Conservation (phyloP, 164 flowering plant genomes). For the Stephania japonica region DNA sequence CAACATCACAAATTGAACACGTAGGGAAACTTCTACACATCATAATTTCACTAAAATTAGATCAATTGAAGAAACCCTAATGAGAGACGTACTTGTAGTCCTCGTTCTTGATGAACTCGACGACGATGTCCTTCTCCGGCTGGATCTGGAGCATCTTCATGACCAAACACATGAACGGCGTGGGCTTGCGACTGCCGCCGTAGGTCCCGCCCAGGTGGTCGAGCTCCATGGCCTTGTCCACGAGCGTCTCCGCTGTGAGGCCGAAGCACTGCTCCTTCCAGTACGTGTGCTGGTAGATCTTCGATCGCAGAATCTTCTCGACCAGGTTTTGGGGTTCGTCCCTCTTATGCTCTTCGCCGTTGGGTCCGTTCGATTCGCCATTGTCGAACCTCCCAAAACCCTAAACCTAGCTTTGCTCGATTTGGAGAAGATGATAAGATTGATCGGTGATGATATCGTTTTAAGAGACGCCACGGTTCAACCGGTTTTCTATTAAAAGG, state of each 20-base stretch:
- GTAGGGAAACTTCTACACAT: no score
- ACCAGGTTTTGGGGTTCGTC: constrained; percentile 89
- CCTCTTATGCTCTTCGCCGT: constrained; percentile 83
- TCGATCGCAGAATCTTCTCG: constrained; percentile 83
- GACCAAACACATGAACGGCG: constrained; percentile 90
- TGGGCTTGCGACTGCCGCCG: constrained; percentile 85
- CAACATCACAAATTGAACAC: no score
- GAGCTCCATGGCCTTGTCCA: constrained; percentile 97
- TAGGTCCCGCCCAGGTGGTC: constrained; percentile 88
- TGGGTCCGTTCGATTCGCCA: constrained; percentile 99
- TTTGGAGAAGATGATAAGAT: no score
- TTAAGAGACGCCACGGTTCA: no score
- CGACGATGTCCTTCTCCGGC: constrained; percentile 96
- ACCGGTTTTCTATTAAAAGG: no score
- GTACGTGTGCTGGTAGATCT: constrained; percentile 86
- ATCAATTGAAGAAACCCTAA: not conserved
- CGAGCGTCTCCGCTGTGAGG: constrained; percentile 90
- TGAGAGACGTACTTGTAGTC: constrained; percentile 66
- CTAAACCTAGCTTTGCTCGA: constrained; percentile 11
- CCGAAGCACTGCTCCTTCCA: constrained; percentile 99
- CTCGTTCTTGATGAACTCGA: constrained; percentile 92
- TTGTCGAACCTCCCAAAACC: constrained; percentile 8
- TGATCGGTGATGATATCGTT: no score
- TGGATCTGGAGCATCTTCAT: constrained; percentile 99
- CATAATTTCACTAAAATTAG: no score